Conservation (phyloP, 768 basidiomycete genomes). For the Termitomyces sp. region DNA sequence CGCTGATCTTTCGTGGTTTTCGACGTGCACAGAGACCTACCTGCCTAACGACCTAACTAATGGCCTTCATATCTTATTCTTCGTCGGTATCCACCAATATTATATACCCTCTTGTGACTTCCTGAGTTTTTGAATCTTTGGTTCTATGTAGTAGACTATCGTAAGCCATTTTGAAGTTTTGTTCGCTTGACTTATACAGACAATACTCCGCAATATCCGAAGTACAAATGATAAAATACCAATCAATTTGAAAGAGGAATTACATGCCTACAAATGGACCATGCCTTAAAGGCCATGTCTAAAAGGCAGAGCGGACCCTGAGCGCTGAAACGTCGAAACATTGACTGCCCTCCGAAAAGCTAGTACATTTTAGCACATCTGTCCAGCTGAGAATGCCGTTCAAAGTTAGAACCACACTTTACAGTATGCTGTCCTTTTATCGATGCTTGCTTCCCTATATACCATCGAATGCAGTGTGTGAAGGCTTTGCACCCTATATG, state of each 20-base stretch:
- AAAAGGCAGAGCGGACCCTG: too few species aligned
- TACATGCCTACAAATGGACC: too few species aligned
- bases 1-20: constrained; percentile 22
- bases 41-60: neutral
- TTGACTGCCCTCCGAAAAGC: too few species aligned
- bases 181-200: neutral
- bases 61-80: neutral
- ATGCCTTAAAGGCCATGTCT: too few species aligned
- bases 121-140: neutral
- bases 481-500: neutral
- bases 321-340: too few species aligned
- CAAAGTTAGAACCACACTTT: neutral
- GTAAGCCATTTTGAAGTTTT: neutral
- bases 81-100: neutral
- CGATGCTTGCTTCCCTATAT: neutral
- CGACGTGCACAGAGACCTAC: neutral
- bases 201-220: neutral
- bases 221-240: too few species aligned
- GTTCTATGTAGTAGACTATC: neutral
- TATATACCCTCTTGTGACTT: neutral
- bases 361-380: neutral
- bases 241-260: too few species aligned
- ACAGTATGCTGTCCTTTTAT: neutral
- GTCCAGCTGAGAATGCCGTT: neutral
- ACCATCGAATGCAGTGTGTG: neutral